Evolutionary conservation across 768 basidiomycete species (phyloP).

Genomic region (Psilocybe tampanensis): DNA sequence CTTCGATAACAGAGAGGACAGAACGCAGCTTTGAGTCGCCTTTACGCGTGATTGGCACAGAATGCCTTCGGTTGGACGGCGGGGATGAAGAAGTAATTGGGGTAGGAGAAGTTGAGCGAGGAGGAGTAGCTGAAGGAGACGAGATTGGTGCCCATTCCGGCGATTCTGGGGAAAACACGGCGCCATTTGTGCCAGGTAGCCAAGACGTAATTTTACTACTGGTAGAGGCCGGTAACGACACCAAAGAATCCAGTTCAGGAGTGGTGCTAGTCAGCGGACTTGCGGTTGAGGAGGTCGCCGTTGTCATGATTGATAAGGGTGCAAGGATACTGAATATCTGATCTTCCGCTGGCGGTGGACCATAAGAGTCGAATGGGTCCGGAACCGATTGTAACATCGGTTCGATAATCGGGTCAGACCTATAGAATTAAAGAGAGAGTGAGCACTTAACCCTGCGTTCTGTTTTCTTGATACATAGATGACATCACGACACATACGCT

Average conservation of each 20-base stretch:
- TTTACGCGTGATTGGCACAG: slow-evolving; percentile 54
- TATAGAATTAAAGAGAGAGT: slow-evolving; percentile 26
- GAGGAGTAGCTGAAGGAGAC: slow-evolving; percentile 45
- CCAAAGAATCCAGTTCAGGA: slow-evolving; percentile 39
- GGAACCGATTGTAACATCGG: slow-evolving; percentile 89
- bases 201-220: slow-evolving; percentile 38
- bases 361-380: slow-evolving; percentile 93
- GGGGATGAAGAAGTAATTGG: slow-evolving; percentile 39
- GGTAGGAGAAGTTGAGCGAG: slow-evolving; percentile 53
- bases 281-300: slow-evolving; percentile 52
- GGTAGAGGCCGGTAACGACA: slow-evolving; percentile 34
- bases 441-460: slow-evolving; percentile 8
- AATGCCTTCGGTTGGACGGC: slow-evolving; percentile 53
- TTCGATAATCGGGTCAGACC: slow-evolving; percentile 88
- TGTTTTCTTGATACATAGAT: slow-evolving; percentile 2
- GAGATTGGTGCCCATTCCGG: slow-evolving; percentile 57
- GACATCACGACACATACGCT: slow-evolving; percentile 58
- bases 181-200: slow-evolving; percentile 48
- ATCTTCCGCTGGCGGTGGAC: slow-evolving; percentile 83
- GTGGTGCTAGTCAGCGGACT: slow-evolving; percentile 57
- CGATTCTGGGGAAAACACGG: slow-evolving; percentile 50
- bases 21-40: slow-evolving; percentile 70
- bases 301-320: slow-evolving; percentile 77
- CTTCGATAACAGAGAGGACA: slow-evolving; percentile 74
- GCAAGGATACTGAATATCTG: slow-evolving; percentile 93